Evolutionary conservation across 2,329 filamentous ascomycete species (phyloP).

Genomic region (Penicillium sp.): DNA sequence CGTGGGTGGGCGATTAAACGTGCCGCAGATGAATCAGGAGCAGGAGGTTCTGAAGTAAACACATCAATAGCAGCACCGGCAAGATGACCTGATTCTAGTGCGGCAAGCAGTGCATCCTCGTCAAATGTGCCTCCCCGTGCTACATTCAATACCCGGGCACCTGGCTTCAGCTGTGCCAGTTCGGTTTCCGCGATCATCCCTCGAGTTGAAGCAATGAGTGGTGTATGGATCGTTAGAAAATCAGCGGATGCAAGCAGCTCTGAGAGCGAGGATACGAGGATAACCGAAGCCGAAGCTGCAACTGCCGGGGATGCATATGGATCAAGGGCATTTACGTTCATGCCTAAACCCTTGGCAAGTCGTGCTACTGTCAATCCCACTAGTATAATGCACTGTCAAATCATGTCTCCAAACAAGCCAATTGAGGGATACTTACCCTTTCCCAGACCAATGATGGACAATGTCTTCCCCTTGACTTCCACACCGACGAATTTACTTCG

Average conservation of each 20-base stretch:
- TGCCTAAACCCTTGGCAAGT: slow-evolving; percentile 74
- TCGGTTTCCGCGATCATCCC: slow-evolving; percentile 69
- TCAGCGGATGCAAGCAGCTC: slow-evolving; percentile 66
- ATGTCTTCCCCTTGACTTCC: slow-evolving; percentile 72
- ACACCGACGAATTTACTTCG: slow-evolving; percentile 70
- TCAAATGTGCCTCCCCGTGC: slow-evolving; percentile 78
- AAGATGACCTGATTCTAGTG: slow-evolving; percentile 68
- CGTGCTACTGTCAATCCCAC: slow-evolving; percentile 75
- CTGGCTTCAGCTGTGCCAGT: slow-evolving; percentile 68
- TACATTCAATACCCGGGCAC: slow-evolving; percentile 73
- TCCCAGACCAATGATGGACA: slow-evolving; percentile 76
- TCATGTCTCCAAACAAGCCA: not conserved
- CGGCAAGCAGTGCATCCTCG: slow-evolving; percentile 68
- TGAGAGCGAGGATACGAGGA: slow-evolving; percentile 56
- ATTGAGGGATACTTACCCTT: slow-evolving; percentile 53
- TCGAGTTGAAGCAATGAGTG: slow-evolving; percentile 71
- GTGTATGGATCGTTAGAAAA: slow-evolving; percentile 79
- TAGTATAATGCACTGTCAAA: slow-evolving; percentile 23
- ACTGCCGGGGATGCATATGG: slow-evolving; percentile 75
- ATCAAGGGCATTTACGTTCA: slow-evolving; percentile 72
- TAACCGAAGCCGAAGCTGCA: slow-evolving; percentile 65
- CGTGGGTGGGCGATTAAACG: slow-evolving; percentile 66
- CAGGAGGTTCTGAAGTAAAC: slow-evolving; percentile 71
- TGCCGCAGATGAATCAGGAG: slow-evolving; percentile 60
- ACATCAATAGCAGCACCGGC: slow-evolving; percentile 77